A percentile compares a stretch with the other conserved stretches of the same genome.
Evolutionary conservation across 306 rosid genomes (phyloP).

Genomic region (Ochetophila trinervis): DNA sequence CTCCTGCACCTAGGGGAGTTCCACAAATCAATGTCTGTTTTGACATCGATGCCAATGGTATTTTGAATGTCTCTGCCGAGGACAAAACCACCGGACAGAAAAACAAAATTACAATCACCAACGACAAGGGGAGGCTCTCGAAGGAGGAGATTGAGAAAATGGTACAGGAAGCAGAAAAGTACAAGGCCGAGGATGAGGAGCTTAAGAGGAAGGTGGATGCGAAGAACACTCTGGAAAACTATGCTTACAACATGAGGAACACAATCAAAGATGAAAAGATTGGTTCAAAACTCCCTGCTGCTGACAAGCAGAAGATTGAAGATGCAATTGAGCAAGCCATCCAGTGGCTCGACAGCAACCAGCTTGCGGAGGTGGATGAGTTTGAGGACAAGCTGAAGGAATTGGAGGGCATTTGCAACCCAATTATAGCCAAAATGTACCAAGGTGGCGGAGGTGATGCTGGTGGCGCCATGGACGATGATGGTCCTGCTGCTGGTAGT

Average conservation of each 20-base stretch:
- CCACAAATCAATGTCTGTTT: conserved; percentile 34
- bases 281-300: conserved; percentile 5
- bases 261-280: conserved; percentile 33
- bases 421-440: conserved; percentile 30
- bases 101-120: conserved; percentile 39
- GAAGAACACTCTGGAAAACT: conserved; percentile 25
- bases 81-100: conserved; percentile 40
- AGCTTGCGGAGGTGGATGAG: conserved; percentile 30
- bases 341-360: conserved; percentile 27
- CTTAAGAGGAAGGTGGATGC: conserved; percentile 31
- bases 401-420: conserved; percentile 30
- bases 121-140: conserved; percentile 32
- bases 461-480: conserved; percentile 12
- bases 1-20: conserved; percentile 34
- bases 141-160: conserved; percentile 36
- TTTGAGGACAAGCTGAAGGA: conserved; percentile 31
- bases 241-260: conserved; percentile 31
- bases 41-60: conserved; percentile 42
- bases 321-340: conserved; percentile 22
- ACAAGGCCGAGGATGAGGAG: conserved; percentile 35
- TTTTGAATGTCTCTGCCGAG: conserved; percentile 38
- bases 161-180: conserved; percentile 43
- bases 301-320: conserved; percentile 28
- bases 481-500: conserved; percentile 17
- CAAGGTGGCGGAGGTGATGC: conserved; percentile 14